A percentile compares a stretch with the other conserved stretches of the same genome.
Evolutionary conservation across 495 filamentous ascomycete genomes (phyloP).

Genomic region (Lophium mytilinum): DNA sequence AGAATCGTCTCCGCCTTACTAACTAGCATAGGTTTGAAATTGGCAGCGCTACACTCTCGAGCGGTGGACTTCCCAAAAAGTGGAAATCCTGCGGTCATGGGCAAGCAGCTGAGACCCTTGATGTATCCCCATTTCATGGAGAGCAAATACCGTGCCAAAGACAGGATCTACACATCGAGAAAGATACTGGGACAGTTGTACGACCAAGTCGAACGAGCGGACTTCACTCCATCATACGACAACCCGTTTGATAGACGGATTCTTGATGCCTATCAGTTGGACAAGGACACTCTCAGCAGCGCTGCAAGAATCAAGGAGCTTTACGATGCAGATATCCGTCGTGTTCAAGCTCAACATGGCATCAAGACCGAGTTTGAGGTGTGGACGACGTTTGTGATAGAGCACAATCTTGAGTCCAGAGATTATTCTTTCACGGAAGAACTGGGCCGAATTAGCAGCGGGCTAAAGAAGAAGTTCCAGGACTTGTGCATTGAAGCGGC

Average conservation of each 20-base stretch:
- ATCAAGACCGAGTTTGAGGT: constrained; percentile 88
- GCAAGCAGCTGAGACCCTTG: constrained; percentile 46
- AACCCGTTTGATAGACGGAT: constrained; percentile 71
- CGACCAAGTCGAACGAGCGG: constrained; percentile 56
- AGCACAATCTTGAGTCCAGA: constrained; percentile 52
- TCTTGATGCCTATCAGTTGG: constrained; percentile 51
- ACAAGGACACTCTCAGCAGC: constrained; percentile 44
- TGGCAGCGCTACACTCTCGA: constrained; percentile 77
- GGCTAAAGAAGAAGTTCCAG: constrained; percentile 59
- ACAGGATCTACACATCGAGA: constrained; percentile 54
- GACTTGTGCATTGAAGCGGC: constrained; percentile 54
- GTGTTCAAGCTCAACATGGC: constrained; percentile 79
- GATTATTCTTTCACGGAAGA: constrained; percentile 86
- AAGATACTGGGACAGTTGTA: constrained; percentile 80
- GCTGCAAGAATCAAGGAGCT: constrained; percentile 60
- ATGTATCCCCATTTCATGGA: constrained; percentile 92
- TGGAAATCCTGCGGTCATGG: constrained; percentile 66
- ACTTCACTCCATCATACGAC: constrained; percentile 63
- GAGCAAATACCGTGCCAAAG: constrained; percentile 44
- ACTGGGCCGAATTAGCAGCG: constrained; percentile 55
- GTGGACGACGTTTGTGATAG: constrained; percentile 75
- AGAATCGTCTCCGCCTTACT: neutral
- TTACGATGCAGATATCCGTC: constrained; percentile 69
- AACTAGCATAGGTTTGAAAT: constrained; percentile 42
- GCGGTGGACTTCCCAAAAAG: constrained; percentile 93